Conservation (phyloP, 2,329 filamentous ascomycete genomes). For the Pseudogymnoascus sp. region DNA sequence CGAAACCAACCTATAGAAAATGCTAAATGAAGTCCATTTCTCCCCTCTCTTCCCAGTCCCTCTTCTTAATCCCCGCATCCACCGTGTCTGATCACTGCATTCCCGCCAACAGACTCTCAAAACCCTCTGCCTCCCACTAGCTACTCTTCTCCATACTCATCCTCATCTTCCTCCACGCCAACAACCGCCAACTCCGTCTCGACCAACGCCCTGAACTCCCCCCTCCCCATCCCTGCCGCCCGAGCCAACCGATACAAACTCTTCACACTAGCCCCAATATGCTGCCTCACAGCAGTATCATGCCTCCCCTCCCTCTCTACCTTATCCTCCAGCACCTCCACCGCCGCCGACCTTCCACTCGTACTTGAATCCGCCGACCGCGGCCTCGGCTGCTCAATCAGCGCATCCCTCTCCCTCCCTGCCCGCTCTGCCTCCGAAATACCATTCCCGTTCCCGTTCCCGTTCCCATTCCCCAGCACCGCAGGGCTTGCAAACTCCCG, state of each 20-base stretch:
- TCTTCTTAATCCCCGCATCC: neutral
- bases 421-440: neutral
- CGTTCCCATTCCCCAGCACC: conserved; percentile 16
- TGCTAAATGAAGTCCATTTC: neutral
- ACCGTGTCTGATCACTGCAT: neutral
- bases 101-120: neutral
- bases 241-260: conserved; percentile 65
- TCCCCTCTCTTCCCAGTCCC: neutral
- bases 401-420: conserved; percentile 28
- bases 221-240: conserved; percentile 61
- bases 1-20: neutral
- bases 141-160: neutral
- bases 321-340: conserved; percentile 11
- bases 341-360: neutral
- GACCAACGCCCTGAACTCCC: conserved; percentile 67
- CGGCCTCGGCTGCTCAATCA: conserved; percentile 36
- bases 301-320: conserved; percentile 50
- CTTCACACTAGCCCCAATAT: conserved; percentile 69
- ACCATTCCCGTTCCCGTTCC: conserved; percentile 18
- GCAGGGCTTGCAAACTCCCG: conserved; percentile 31
- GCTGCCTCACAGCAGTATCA: conserved; percentile 69
- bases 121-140: too few relatives aligned
- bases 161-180: conserved; percentile 48
- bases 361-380: neutral
- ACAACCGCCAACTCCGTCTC: conserved; percentile 63